A percentile compares a stretch with the other conserved stretches of the same genome.
Evolutionary conservation across 2,329 filamentous ascomycete species (phyloP).

Genomic region (Saccharata proteae): DNA sequence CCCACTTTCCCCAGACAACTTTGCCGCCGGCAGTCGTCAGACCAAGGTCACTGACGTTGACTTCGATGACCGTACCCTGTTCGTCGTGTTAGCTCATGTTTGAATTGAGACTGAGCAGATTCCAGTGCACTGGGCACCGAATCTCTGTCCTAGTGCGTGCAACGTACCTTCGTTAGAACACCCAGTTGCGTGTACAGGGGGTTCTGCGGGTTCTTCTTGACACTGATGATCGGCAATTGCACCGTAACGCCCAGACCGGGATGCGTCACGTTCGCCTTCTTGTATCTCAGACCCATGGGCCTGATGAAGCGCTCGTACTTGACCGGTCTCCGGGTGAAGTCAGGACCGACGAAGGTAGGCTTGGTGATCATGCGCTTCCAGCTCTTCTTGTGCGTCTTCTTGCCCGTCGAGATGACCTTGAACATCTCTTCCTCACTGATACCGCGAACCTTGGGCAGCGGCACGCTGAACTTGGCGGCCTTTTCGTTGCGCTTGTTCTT

Average conservation of each 20-base stretch:
- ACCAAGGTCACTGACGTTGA: conserved; percentile 86
- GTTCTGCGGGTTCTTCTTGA: conserved; percentile 70
- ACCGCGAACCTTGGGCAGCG: conserved; percentile 84
- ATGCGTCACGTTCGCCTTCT: conserved; percentile 49
- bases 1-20: conserved; percentile 63
- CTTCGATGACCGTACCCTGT: conserved; percentile 61
- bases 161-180: conserved; percentile 75
- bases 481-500: conserved; percentile 89
- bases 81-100: conserved; percentile 13
- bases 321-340: conserved; percentile 80
- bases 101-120: too few species aligned
- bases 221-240: conserved; percentile 52
- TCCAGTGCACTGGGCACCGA: not conserved
- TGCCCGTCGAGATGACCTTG: conserved; percentile 89
- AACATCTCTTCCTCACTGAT: conserved; percentile 98
- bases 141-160: conserved; percentile 54
- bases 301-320: conserved; percentile 64
- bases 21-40: conserved; percentile 79
- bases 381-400: conserved; percentile 81
- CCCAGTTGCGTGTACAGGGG: conserved; percentile 77
- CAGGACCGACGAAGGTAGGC: conserved; percentile 79
- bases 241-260: conserved; percentile 78
- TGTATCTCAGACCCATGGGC: conserved; percentile 48
- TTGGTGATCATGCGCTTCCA: conserved; percentile 63
- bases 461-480: conserved; percentile 84